A percentile compares a stretch with the other conserved stretches of the same genome.
Conservation (phyloP, 345 rosid species). For the Raphanus raphanistrum region DNA sequence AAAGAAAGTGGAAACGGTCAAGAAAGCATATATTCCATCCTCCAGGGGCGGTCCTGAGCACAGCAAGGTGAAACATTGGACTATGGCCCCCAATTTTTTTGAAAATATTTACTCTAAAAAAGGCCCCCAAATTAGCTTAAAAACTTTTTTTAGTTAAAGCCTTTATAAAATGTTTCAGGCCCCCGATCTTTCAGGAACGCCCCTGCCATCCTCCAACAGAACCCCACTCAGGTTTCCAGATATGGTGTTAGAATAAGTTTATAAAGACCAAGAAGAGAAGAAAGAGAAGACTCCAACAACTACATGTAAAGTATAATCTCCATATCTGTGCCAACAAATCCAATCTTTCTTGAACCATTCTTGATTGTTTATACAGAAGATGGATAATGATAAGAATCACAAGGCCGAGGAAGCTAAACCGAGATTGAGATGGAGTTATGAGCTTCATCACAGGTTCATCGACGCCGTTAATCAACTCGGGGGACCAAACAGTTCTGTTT, state of each 20-base stretch:
- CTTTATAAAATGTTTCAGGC: too few relatives aligned
- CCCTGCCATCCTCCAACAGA: background rate
- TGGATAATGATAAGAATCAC: slow-evolving; percentile 2
- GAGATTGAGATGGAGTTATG: slow-evolving; percentile 3
- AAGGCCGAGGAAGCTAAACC: background rate
- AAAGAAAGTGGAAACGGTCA: background rate
- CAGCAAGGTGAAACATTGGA: too few relatives aligned
- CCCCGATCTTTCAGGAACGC: too few relatives aligned
- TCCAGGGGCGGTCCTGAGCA: too few relatives aligned
- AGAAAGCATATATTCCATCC: background rate
- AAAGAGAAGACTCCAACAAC: background rate
- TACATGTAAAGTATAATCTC: background rate
- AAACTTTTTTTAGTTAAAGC: too few relatives aligned
- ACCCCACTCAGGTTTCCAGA: slow-evolving; percentile 15
- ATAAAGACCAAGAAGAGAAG: background rate
- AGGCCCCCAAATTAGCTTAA: too few relatives aligned
- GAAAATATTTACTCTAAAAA: too few relatives aligned
- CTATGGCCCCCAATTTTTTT: too few relatives aligned
- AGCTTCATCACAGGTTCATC: slow-evolving; percentile 11
- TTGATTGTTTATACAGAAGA: background rate
- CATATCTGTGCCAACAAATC: background rate
- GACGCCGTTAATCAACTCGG: slow-evolving; percentile 11
- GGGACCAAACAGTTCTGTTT: slow-evolving; percentile 5
- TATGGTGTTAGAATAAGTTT: background rate
- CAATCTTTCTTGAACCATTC: slow-evolving; percentile 3